Percentiles rank a stretch among this genome's conserved stretches.
Evolutionary conservation across 352 stramenopile genomes (phyloP).

Genomic region (Saprolegnia diclina): DNA sequence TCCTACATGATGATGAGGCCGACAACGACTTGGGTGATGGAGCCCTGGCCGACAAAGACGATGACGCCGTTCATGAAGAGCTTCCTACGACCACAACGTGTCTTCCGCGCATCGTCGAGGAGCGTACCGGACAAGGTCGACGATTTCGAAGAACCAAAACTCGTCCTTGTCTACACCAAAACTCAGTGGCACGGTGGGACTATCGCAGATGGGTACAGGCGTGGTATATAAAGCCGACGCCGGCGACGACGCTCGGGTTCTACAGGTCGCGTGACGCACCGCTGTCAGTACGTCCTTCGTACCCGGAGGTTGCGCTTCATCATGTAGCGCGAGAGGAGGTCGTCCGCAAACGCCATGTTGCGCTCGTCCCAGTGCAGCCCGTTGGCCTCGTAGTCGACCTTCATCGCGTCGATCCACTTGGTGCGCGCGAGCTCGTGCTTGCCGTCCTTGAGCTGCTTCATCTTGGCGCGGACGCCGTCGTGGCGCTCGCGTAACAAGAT

Average conservation of each 20-base stretch:
- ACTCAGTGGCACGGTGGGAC: background rate
- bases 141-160: constrained; percentile 80
- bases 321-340: constrained; percentile 52
- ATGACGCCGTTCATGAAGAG: constrained; percentile 66
- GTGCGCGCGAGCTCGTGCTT: constrained; percentile 16
- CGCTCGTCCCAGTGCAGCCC: constrained; percentile 29
- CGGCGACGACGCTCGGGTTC: constrained; percentile 51
- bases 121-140: constrained; percentile 45
- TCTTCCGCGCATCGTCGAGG: background rate
- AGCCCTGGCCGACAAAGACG: constrained; percentile 50
- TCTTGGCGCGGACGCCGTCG: constrained; percentile 41
- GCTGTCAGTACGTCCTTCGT: background rate
- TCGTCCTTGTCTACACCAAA: constrained; percentile 37
- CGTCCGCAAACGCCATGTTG: constrained; percentile 41
- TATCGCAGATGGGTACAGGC: constrained; percentile 42
- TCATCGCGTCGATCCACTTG: constrained; percentile 22
- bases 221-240: constrained; percentile 77
- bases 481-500: constrained; percentile 54
- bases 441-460: constrained; percentile 42
- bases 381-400: constrained; percentile 15
- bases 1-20: constrained; percentile 62
- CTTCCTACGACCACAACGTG: constrained; percentile 30
- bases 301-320: constrained; percentile 31
- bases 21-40: constrained; percentile 60
- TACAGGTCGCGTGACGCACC: background rate